phyloP scores from a whole-genome alignment of 164 flowering plant genomes.

The Echeveria elegans region DNA sequence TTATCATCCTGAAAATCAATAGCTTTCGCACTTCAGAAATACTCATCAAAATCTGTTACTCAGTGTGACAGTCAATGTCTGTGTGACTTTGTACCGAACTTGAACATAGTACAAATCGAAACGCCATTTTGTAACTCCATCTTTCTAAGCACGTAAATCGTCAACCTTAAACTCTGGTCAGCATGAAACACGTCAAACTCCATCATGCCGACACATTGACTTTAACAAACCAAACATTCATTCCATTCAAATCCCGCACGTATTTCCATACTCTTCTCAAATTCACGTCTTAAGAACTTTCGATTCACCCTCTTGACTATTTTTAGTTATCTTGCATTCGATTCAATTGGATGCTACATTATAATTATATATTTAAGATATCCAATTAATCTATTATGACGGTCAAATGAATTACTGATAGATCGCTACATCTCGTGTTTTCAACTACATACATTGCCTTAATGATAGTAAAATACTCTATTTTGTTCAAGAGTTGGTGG shows the following conservation, averaged over 20 bases:
- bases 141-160: neutral
- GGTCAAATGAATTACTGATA: too few species aligned
- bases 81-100: neutral
- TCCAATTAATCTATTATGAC: too few species aligned
- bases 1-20: neutral
- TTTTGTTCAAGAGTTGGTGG: too few species aligned
- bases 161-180: neutral
- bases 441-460: too few species aligned
- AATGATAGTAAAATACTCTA: too few species aligned
- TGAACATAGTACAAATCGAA: neutral
- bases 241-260: neutral
- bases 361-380: too few species aligned
- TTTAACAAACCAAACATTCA: neutral
- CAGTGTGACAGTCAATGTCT: neutral
- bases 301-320: too few species aligned
- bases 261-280: neutral
- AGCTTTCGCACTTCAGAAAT: neutral
- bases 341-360: too few species aligned
- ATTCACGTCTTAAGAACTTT: too few species aligned
- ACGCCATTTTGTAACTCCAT: neutral
- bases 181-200: neutral
- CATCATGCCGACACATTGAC: neutral
- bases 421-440: too few species aligned
- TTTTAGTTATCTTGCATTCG: too few species aligned
- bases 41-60: neutral